phyloP scores from a whole-genome alignment of 805 yeast species.

The Hanseniaspora guilliermondii region DNA sequence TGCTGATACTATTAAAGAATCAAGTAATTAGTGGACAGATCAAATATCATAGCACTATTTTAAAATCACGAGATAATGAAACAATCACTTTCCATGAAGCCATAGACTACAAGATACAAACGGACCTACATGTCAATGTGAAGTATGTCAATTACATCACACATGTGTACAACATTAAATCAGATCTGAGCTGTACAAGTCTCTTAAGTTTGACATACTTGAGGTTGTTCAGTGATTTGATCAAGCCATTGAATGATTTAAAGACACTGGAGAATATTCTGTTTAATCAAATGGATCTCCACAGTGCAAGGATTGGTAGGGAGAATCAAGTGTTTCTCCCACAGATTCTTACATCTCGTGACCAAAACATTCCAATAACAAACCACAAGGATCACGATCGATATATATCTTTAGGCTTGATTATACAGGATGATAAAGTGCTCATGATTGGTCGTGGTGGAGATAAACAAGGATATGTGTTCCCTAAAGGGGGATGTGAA shows the following conservation, averaged over 20 bases:
- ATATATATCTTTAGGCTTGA: conserved; percentile 84
- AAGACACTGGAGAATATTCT: not conserved
- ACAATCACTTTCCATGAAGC: not conserved
- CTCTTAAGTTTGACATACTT: not conserved
- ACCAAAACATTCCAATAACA: not conserved
- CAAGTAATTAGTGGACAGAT: not conserved
- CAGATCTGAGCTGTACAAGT: not conserved
- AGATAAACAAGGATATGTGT: conserved; percentile 60
- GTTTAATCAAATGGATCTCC: not conserved
- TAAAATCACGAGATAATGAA: not conserved
- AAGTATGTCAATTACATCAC: not conserved
- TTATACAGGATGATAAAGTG: conserved; percentile 46
- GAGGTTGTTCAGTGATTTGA: not conserved
- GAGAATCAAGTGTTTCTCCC: conserved; percentile 1
- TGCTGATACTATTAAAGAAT: not conserved
- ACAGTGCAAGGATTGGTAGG: not conserved
- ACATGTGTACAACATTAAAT: not conserved
- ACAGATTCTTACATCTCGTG: not conserved
- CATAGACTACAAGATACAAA: not conserved
- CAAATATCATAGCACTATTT: not conserved
- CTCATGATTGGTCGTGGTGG: conserved; percentile 46
- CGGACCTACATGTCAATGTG: not conserved
- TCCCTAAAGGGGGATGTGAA: conserved; percentile 96
- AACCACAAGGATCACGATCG: conserved; percentile 27
- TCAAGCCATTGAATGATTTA: not conserved